These are phyloP conservation scores for Elsinoe arachidis DNA, from an alignment of 2,329 filamentous ascomycete genomes.

Conservation along the genomic window DNA sequence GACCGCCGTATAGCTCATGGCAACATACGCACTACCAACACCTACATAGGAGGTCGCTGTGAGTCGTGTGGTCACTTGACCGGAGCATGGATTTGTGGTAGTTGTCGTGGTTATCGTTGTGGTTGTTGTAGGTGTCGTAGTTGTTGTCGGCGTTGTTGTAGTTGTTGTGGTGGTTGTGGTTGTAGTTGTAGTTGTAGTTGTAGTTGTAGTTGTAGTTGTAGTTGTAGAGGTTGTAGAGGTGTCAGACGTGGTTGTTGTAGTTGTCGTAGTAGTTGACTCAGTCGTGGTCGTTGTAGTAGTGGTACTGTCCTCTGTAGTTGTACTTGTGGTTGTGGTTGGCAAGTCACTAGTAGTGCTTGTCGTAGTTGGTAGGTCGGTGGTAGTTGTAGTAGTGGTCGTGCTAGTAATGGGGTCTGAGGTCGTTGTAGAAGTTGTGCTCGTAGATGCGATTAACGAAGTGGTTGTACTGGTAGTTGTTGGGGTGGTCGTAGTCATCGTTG, in stretches of 20 bases:
- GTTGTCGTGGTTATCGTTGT: neutral
- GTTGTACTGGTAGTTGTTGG: neutral
- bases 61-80: neutral
- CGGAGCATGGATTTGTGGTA: neutral
- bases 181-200: neutral
- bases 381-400: neutral
- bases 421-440: slow-evolving; percentile 1
- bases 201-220: slow-evolving; percentile 3
- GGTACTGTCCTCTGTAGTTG: neutral
- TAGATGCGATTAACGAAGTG: neutral
- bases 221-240: neutral
- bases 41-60: neutral
- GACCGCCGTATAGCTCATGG: neutral
- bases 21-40: too few relatives aligned
- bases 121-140: neutral
- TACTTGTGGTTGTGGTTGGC: neutral
- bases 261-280: neutral
- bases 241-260: neutral
- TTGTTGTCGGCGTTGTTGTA: neutral
- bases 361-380: neutral
- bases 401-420: neutral
- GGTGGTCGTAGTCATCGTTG: neutral
- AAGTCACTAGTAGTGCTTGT: too few relatives aligned
- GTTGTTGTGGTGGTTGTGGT: neutral
- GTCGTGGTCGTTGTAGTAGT: slow-evolving; percentile 5